Conservation (phyloP, 768 basidiomycete genomes). For the Clathrus columnatus region DNA sequence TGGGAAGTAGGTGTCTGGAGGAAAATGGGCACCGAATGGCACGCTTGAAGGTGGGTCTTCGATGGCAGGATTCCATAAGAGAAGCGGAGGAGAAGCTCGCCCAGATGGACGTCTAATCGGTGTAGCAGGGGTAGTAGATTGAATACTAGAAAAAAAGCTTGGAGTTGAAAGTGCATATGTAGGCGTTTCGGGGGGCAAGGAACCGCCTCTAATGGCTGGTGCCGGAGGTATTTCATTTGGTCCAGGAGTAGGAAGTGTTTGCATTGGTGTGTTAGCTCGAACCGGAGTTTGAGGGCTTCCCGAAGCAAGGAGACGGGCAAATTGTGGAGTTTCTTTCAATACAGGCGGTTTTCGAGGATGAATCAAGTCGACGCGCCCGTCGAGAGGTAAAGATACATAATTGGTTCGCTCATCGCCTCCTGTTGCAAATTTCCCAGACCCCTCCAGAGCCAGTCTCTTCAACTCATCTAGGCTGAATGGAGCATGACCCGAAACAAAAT, state of each 20-base stretch:
- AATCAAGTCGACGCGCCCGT: slow-evolving; percentile 85
- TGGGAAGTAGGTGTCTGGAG: slow-evolving; percentile 72
- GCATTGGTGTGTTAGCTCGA: slow-evolving; percentile 24
- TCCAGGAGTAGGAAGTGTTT: slow-evolving; percentile 52
- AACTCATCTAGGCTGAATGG: slow-evolving; percentile 57
- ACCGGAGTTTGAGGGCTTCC: slow-evolving; percentile 2
- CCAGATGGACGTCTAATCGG: slow-evolving; percentile 27
- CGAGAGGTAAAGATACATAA: slow-evolving; percentile 75
- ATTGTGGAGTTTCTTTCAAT: neutral
- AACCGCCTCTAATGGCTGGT: slow-evolving; percentile 40
- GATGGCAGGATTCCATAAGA: slow-evolving; percentile 72
- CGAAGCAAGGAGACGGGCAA: neutral
- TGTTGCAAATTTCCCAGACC: slow-evolving; percentile 29
- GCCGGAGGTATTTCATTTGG: slow-evolving; percentile 55
- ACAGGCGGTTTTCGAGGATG: slow-evolving; percentile 33
- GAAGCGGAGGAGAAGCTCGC: slow-evolving; percentile 52
- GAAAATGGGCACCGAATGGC: slow-evolving; percentile 46
- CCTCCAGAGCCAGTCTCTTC: slow-evolving; percentile 51
- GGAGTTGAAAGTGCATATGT: slow-evolving; percentile 13
- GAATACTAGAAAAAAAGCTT: slow-evolving; percentile 16
- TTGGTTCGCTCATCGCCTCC: slow-evolving; percentile 45
- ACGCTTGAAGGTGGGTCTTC: slow-evolving; percentile 65
- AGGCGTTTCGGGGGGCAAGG: slow-evolving; percentile 35
- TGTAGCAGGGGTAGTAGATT: neutral
- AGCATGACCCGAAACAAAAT: slow-evolving; percentile 11